phyloP scores from a whole-genome alignment of 441 rosid genomes.

The Erodium trifolium region DNA sequence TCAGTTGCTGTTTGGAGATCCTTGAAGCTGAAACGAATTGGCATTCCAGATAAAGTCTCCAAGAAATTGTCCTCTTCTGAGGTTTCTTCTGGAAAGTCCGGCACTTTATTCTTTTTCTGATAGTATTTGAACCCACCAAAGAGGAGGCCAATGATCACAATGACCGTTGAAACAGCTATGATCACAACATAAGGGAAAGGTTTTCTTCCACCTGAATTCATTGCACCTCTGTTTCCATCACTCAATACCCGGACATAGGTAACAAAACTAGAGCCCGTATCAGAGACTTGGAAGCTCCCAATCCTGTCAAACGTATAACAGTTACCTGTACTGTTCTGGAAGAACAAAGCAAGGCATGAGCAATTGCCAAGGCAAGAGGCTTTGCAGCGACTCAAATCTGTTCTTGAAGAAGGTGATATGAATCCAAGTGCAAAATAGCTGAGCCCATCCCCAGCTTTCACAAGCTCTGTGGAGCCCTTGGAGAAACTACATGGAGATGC shows the following conservation, averaged over 20 bases:
- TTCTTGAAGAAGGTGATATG: constrained; percentile 41
- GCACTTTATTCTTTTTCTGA: constrained; percentile 29
- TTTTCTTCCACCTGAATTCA: constrained; percentile 22
- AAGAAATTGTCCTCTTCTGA: constrained; percentile 78
- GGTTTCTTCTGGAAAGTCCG: constrained; percentile 34
- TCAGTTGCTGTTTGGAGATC: constrained; percentile 77
- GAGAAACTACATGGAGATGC: constrained; percentile 42
- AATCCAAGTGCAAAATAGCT: constrained; percentile 58
- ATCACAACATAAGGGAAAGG: constrained; percentile 40
- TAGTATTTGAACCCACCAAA: constrained; percentile 38
- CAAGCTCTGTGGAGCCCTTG: constrained; percentile 35
- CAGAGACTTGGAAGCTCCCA: constrained; percentile 53
- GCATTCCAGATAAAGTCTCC: constrained; percentile 69
- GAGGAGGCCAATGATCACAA: constrained; percentile 41
- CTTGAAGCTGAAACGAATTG: constrained; percentile 57
- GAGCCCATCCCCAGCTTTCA: constrained; percentile 45
- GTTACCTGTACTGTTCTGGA: constrained; percentile 53
- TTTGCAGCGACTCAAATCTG: constrained; percentile 58
- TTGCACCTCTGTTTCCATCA: constrained; percentile 18
- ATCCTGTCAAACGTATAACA: constrained; percentile 68
- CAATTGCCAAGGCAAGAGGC: constrained; percentile 57
- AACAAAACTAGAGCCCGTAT: constrained; percentile 28
- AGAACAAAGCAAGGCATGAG: constrained; percentile 69
- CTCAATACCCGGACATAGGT: constrained; percentile 53
- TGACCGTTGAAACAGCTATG: constrained; percentile 40